Base-by-base conservation (phyloP, 495 filamentous ascomycete species). In the Aeminium ludgeri region DNA sequence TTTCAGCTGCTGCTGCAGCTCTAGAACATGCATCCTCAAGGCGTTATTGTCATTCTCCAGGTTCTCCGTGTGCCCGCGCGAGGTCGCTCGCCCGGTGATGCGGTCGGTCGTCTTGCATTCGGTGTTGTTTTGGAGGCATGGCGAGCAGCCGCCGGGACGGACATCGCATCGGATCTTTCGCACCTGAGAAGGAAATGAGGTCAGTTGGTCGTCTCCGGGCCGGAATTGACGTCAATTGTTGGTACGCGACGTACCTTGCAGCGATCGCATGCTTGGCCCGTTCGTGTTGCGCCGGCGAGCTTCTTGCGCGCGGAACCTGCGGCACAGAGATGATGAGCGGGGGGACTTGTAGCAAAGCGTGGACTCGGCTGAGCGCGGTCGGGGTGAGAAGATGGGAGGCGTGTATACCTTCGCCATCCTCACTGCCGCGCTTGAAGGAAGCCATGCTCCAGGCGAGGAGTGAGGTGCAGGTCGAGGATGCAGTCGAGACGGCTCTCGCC, bases 221-320 rank as follows among this genome's bases (percentile, higher is more conserved):
- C 45, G 40, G 44, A 39, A 34, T 17, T 34, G 40, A 37, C 15
- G 15, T 32, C 29, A 33, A 3, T 3, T 12, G 31, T 33, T 3
- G 11, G 30, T 38, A 12, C 23, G 30, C 41, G 20, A 59, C 69
- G 43, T 62, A 86, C 84, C 68, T 85, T 85, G 67, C 86, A 94
- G 36, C 86, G 69, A 54, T 93, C 86, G 66, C 86, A 94, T 3
- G 86, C 86, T 56, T 89, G 84, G 2, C 82, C 80, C 0, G 81
- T 89, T 13, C 83, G 68, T 15, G 69, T 74, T 37, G 75, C 76
- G 15, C 8, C 20, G 16, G 19, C 16, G 20, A 18, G 3, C 38
- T 33, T 43, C 30, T 33, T 33, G 10, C 23, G 23, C 23, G 23
- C 23, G 4, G 23, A 25, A 8, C 23, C 23, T 25, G 23, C 23